A percentile compares a stretch with the other conserved stretches of the same genome.
Evolutionary conservation across 2,329 filamentous ascomycete species (phyloP).

Genomic region (Geosmithia putterillii): DNA sequence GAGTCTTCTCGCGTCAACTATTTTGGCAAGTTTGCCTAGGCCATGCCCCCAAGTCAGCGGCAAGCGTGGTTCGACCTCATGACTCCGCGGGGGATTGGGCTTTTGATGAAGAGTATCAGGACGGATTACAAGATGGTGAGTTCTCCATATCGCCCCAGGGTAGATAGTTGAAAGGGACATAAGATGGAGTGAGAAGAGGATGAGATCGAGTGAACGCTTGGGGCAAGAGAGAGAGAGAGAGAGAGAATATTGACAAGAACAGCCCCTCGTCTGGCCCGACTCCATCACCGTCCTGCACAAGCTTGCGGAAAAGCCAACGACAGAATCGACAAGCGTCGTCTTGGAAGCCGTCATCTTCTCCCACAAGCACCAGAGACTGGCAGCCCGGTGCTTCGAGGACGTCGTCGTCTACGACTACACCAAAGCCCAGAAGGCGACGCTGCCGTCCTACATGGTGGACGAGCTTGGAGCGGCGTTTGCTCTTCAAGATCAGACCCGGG

Average conservation of each 20-base stretch:
- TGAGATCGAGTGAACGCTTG: too few relatives aligned
- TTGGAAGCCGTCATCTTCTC: slow-evolving; percentile 58
- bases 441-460: slow-evolving; percentile 27
- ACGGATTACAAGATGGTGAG: slow-evolving; percentile 81
- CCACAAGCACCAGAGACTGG: slow-evolving; percentile 58
- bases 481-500: slow-evolving; percentile 14
- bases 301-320: slow-evolving; percentile 39
- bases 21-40: slow-evolving; percentile 54
- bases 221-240: neutral
- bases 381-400: slow-evolving; percentile 66
- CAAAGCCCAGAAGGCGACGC: slow-evolving; percentile 18
- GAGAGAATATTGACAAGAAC: neutral
- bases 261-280: slow-evolving; percentile 80
- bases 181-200: neutral
- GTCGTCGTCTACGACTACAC: slow-evolving; percentile 60
- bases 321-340: slow-evolving; percentile 35
- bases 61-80: slow-evolving; percentile 58
- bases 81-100: slow-evolving; percentile 51
- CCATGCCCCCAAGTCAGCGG: slow-evolving; percentile 48
- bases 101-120: slow-evolving; percentile 71
- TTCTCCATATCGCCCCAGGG: slow-evolving; percentile 6
- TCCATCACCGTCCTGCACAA: slow-evolving; percentile 75
- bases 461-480: slow-evolving; percentile 21
- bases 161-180: neutral
- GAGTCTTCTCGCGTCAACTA: slow-evolving; percentile 74